These are phyloP conservation scores for Cutaneotrichosporon cavernicola DNA, from an alignment of 1,284 basidiomycete species.

Conservation along the genomic window DNA sequence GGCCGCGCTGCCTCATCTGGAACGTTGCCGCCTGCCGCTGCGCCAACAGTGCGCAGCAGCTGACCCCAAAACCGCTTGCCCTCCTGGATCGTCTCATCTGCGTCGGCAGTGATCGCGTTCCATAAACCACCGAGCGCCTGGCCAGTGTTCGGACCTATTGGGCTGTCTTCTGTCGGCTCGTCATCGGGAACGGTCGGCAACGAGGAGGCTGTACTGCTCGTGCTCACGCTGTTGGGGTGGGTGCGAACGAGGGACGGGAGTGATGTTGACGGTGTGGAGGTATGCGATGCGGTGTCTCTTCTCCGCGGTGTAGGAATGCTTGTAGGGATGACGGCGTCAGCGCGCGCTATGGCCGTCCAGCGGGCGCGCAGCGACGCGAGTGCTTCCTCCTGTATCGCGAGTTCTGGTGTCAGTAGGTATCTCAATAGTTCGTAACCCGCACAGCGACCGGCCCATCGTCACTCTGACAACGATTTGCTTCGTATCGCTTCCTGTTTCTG, in stretches of 20 bases:
- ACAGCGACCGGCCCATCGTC: too few species aligned
- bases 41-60: conserved; percentile 44
- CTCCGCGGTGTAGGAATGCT: background rate
- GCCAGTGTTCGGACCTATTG: background rate
- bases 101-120: conserved; percentile 15
- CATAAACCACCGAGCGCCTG: conserved; percentile 2
- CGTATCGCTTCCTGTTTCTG: too few species aligned
- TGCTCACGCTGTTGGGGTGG: conserved; percentile 2
- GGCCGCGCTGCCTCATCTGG: conserved; percentile 19
- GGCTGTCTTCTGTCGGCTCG: background rate
- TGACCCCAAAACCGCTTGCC: conserved; percentile 47
- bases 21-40: conserved; percentile 43
- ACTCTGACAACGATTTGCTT: too few species aligned
- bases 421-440: background rate
- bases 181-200: conserved; percentile 16
- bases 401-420: conserved; percentile 29
- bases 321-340: conserved; percentile 5
- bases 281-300: conserved; percentile 5
- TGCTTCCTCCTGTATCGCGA: conserved; percentile 38
- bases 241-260: background rate
- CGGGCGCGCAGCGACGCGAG: conserved; percentile 38
- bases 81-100: conserved; percentile 27
- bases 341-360: conserved; percentile 39
- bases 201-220: conserved; percentile 3
- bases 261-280: conserved; percentile 1